Conservation (phyloP, 495 filamentous ascomycete genomes). For the Penicillium waksmanii region DNA sequence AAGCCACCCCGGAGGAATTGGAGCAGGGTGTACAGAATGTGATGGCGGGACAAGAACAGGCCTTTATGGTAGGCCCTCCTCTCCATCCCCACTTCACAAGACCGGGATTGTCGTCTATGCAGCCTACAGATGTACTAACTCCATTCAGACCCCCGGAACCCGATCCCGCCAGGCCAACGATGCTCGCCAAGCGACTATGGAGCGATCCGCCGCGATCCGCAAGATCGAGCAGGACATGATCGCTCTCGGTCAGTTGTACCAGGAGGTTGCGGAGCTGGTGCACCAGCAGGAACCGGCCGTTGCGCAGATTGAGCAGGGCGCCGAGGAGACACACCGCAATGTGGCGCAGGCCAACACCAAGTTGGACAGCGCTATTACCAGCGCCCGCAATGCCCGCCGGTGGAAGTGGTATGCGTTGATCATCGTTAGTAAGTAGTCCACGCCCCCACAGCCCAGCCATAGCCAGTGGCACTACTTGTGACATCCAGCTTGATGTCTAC, state of each 20-base stretch:
- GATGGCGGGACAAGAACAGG: conserved; percentile 69
- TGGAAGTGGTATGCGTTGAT: conserved; percentile 99
- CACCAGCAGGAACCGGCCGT: conserved; percentile 81
- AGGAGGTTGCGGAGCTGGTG: conserved; percentile 81
- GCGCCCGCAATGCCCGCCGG: conserved; percentile 76
- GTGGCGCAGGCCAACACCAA: conserved; percentile 80
- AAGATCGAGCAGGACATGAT: conserved; percentile 88
- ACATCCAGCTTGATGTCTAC: no score
- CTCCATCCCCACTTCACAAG: neutral
- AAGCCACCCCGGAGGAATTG: conserved; percentile 81
- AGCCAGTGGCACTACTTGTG: neutral
- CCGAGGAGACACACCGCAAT: conserved; percentile 76
- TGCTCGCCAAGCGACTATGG: conserved; percentile 73
- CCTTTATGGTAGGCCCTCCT: conserved; percentile 63
- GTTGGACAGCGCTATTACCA: conserved; percentile 74
- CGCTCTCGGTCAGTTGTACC: conserved; percentile 81
- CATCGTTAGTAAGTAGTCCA: conserved; percentile 68
- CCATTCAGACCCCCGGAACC: conserved; percentile 59
- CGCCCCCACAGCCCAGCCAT: neutral
- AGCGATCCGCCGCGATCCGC: conserved; percentile 85
- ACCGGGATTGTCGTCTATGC: no score
- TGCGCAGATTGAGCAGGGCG: conserved; percentile 77
- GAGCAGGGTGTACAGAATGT: conserved; percentile 74
- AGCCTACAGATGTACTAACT: no score
- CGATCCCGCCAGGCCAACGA: conserved; percentile 80